A percentile compares a stretch with the other conserved stretches of the same genome.
Conservation (phyloP, 208 protist species). For the Strigomonas galati region DNA sequence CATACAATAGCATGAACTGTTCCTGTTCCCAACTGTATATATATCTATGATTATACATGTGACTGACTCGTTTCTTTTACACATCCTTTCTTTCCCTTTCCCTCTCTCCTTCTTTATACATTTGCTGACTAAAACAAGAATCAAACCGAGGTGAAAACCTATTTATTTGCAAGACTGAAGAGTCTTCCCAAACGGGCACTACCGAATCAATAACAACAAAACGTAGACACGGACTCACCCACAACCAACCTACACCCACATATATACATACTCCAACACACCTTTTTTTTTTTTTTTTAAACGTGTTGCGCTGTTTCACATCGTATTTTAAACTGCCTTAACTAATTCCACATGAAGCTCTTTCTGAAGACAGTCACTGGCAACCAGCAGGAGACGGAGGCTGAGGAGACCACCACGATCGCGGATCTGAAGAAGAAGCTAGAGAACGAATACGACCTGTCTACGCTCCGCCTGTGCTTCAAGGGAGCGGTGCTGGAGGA, state of each 20-base stretch:
- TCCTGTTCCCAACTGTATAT: too few relatives aligned
- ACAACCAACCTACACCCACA: constrained; percentile 5
- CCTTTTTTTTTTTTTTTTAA: not conserved
- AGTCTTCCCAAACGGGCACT: too few relatives aligned
- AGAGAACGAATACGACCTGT: constrained; percentile 65
- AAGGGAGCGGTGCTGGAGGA: constrained; percentile 70
- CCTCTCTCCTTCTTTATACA: not conserved
- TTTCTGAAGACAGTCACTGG: constrained; percentile 65
- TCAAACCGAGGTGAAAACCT: too few relatives aligned
- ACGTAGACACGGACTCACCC: too few relatives aligned
- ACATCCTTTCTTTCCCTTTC: not conserved
- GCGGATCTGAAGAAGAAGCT: constrained; percentile 59
- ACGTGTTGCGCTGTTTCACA: not conserved
- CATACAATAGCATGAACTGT: too few relatives aligned
- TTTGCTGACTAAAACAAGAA: not conserved
- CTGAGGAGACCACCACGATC: constrained; percentile 46
- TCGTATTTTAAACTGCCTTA: not conserved
- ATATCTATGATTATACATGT: too few relatives aligned
- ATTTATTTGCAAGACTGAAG: too few relatives aligned
- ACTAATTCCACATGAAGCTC: constrained; percentile 49
- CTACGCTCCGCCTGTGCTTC: constrained; percentile 65
- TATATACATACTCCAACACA: not conserved
- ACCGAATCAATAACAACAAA: constrained; percentile 1
- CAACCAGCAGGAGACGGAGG: constrained; percentile 50
- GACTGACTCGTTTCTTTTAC: too few relatives aligned